Evolutionary conservation across 371 early-diverging fungal genomes (phyloP).

Genomic region (Mortierella sp.): DNA sequence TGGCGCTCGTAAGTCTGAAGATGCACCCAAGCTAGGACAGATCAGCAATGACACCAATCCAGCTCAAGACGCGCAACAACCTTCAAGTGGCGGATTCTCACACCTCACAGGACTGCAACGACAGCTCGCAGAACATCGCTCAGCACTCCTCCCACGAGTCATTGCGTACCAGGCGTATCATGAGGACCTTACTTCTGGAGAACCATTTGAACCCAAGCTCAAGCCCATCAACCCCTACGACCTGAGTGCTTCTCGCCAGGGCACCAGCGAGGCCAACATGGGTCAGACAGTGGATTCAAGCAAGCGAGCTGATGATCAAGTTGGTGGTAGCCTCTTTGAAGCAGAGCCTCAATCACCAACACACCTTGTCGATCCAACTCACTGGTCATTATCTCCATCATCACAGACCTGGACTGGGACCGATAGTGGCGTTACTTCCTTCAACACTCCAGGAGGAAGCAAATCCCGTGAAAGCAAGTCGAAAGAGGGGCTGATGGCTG

Average conservation of each 20-base stretch:
- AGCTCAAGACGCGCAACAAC: neutral
- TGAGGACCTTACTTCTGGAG: slow-evolving; percentile 17
- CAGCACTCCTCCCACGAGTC: slow-evolving; percentile 21
- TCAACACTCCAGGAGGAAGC: neutral
- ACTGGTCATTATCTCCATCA: slow-evolving; percentile 8
- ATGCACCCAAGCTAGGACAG: no score
- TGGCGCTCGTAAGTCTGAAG: neutral
- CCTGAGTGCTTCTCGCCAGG: neutral
- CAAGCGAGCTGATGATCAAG: neutral
- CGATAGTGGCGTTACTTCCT: neutral
- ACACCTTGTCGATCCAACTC: slow-evolving; percentile 4
- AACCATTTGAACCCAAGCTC: slow-evolving; percentile 12
- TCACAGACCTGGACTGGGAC: neutral
- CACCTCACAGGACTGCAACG: slow-evolving; percentile 35
- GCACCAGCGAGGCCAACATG: neutral
- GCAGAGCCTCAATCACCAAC: neutral
- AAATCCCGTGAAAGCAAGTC: slow-evolving; percentile 18
- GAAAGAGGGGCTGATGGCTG: slow-evolving; percentile 17
- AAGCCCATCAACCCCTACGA: neutral
- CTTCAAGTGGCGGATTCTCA: slow-evolving; percentile 6
- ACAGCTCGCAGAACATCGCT: slow-evolving; percentile 35
- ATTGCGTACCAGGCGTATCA: slow-evolving; percentile 28
- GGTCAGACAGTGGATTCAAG: neutral
- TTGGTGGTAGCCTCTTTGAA: neutral
- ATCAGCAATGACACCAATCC: neutral